Base-by-base conservation (phyloP, 2,329 filamentous ascomycete species). In the Neurospora crassa region DNA sequence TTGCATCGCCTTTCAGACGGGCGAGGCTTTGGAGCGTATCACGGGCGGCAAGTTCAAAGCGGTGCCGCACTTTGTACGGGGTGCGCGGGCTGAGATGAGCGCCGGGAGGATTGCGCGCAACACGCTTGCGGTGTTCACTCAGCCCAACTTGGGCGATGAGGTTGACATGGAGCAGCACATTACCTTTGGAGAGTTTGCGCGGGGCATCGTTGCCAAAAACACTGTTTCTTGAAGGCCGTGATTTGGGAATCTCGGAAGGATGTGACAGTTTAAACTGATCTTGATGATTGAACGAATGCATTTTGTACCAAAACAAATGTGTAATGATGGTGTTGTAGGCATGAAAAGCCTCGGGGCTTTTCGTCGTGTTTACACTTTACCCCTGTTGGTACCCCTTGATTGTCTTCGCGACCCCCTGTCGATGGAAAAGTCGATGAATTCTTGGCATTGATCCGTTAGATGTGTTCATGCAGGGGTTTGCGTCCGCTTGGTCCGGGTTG, bases 1-100 rank as follows among this genome's bases (percentile, higher is more conserved):
- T 79, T 96, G 93, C 80, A 90, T 99, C 68, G 96, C 93, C 0
- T 99, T 99, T 79, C 95, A 99, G 84, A 99, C 95, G 0, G 96
- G 95, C 2, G 93, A 97, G 82, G 91, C 95, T 0, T 84, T 99
- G 69, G 91, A 98, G 82, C 86, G 93, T 71, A 97, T 99, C 79
- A 98, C 95, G 0, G 84, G 87, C n/a, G 96, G 96, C 11, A 90
- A 88, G 78, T 97, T 99, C 84, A 93, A 91, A 81, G 96, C 96
- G 1, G 96, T 98, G 73, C 95, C 96, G 75, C 96, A 99, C 83
- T 98, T 97, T 80, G 96, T 99, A 10, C 87, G 91, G 75, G 95
- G 94, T 0, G 90, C 91, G 5, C 85, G 87, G 74, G 84, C 87
- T 1, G 86, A 84, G 67, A 82, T 80, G 45, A 80, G 84, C 71